Base-by-base conservation (phyloP, 495 filamentous ascomycete species). In the Aspergillus campestris region DNA sequence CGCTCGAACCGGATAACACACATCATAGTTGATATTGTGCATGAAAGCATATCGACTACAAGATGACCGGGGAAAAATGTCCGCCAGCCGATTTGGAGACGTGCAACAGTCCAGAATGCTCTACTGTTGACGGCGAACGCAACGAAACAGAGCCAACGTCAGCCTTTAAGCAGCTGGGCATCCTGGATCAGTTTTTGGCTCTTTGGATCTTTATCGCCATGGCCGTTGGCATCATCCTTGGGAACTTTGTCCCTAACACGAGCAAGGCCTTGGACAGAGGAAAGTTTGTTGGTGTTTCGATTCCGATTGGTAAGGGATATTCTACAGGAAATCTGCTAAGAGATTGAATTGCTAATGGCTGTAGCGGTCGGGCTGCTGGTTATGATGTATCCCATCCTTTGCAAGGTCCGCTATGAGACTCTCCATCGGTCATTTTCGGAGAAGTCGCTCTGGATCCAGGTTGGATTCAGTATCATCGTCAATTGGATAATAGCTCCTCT, bases 301-400 rank as follows among this genome's bases (percentile, higher is more conserved):
- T 89, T 6, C 88, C 87, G 0, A 91, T 94, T 37, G 84, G 83
- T 84, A 60, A 40, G 75, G 60, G 11, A 11, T 32, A 27, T 15
- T 8, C 3, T 47, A 5, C n/a, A 8, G 11, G 4, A 15, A 14
- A 10, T 24, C 32, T 32, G 31, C 49, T 49, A 8, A 49, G 6
- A 12, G 2, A 15, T 28, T 15, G 36, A 42, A 4, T 24, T 24
- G 18, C 18, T 24, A 24, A 24, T 24, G 18, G 18, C 18, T 34
- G 13, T 9, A 87, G 87, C 87, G 0, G 64, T 91, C 48, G 89
- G 89, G 9, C 70, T 95, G 13, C 74, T 95, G 7, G 78, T 92
- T 27, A 95, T 94, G 87, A 95, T 95, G 89, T 94, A 94, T 55
- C 89, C 89, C 0, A 94, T 94, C 49, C 71, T 94, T 14, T 92